These are phyloP conservation scores for Ambrosia artemisiifolia DNA, from an alignment of 129 eudicot species.

Conservation along the genomic window DNA sequence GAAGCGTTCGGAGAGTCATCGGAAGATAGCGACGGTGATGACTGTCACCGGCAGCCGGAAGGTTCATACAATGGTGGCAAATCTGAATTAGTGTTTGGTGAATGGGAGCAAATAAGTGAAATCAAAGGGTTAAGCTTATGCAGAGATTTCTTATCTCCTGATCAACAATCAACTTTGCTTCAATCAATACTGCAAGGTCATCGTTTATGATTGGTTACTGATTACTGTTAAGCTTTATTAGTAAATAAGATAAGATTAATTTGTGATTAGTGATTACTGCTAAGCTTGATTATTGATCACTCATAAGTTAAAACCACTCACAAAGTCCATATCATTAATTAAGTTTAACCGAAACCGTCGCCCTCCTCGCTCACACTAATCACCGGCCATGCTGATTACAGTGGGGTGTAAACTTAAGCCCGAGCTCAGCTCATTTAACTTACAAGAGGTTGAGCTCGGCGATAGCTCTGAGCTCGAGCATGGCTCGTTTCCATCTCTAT, in stretches of 20 bases:
- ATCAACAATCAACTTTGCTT: conserved; percentile 62
- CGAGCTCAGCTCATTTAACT: too few relatives aligned
- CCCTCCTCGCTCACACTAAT: too few relatives aligned
- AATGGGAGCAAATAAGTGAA: conserved; percentile 49
- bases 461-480: too few relatives aligned
- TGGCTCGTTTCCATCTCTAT: too few relatives aligned
- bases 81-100: conserved; percentile 34
- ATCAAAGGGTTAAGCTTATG: conserved; percentile 71
- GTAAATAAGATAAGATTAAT: too few relatives aligned
- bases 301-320: too few relatives aligned
- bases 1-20: conserved; percentile 49
- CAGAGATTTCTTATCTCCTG: conserved; percentile 51
- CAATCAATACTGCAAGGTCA: conserved; percentile 58
- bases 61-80: not conserved
- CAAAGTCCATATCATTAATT: too few relatives aligned
- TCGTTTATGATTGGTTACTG: not conserved
- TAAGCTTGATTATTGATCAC: too few relatives aligned
- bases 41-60: conserved; percentile 20
- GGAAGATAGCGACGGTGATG: conserved; percentile 37
- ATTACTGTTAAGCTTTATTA: not conserved
- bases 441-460: too few relatives aligned
- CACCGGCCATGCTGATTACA: too few relatives aligned
- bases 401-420: too few relatives aligned
- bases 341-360: too few relatives aligned
- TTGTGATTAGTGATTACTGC: not conserved